Base-by-base conservation (phyloP, 2,329 filamentous ascomycete genomes). In the Ceratocystis albifundus region DNA sequence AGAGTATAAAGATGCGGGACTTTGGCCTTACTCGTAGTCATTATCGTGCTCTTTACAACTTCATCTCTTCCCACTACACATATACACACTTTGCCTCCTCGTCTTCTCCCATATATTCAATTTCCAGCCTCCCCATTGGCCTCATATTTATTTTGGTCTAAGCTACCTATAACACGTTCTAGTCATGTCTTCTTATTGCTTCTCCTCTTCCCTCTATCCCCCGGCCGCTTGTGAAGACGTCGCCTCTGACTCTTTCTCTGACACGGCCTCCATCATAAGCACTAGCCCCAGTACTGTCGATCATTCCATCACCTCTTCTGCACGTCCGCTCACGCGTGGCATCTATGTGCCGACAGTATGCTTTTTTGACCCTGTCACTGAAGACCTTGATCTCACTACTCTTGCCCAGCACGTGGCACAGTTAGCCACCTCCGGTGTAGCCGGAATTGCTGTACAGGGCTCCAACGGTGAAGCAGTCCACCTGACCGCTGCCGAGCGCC, bases 391-490 rank as follows among this genome's bases (percentile, higher is more conserved):
- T 28, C 53, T 57, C 3, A n/a, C 53, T 25, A 82, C 84, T 48
- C 85, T 86, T 67, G 79, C 81, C 62, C 80, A 78, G 64, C 79
- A 83, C 73, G 84, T 87, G 46, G 81, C 88, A 64, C 84, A 85
- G 71, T 83, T 93, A n/a, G 88, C 88, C 61, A 80, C 85, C 71
- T 83, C 87, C 32, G 89, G 89, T 69, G 83, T 92, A 53, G 82
- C 86, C 17, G 88, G 88, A 22, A 80, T 93, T 61, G 87, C 88
- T 62, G 89, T 87, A 10, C 88, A 91, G 74, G 89, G 89, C 61
- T 90, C 87, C 72, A 93, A 93, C 72, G 89, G 89, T 71, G 89
- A 94, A 77, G 88, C 89, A 6, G 88, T 91, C 12, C 88, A 91
- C 72, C 80, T 93, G 44, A 85, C 85, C 55, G 86, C 86, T 71